Conservation (phyloP, 176 grass and related monocot species). For the Ensete glaucum region DNA sequence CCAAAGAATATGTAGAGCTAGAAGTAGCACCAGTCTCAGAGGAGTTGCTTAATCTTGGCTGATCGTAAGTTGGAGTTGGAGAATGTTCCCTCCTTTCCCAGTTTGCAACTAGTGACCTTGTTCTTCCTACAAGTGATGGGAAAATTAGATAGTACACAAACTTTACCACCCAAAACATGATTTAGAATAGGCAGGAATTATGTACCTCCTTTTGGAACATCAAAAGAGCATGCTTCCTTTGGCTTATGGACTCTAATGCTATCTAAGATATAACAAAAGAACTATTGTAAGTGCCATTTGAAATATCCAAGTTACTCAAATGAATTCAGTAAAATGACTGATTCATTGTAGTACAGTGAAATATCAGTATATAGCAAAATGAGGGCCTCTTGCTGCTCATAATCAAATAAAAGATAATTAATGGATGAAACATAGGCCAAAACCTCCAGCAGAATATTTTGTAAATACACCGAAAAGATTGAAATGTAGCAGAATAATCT, state of each 20-base stretch:
- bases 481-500: too few species aligned
- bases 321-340: not conserved
- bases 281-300: not conserved
- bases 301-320: not conserved
- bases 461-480: too few species aligned
- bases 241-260: slow-evolving; percentile 65
- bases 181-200: slow-evolving; percentile 12
- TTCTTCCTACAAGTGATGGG: slow-evolving; percentile 41
- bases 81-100: slow-evolving; percentile 67
- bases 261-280: slow-evolving; percentile 27
- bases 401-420: not conserved
- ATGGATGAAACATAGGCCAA: too few species aligned
- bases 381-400: not conserved
- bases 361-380: not conserved
- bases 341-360: not conserved
- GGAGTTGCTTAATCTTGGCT: slow-evolving; percentile 45
- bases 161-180: not conserved
- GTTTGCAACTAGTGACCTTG: slow-evolving; percentile 57
- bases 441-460: too few species aligned
- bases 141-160: slow-evolving; percentile 26
- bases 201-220: slow-evolving; percentile 90
- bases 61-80: slow-evolving; percentile 51
- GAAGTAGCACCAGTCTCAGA: slow-evolving; percentile 17
- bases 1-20: slow-evolving; percentile 49
- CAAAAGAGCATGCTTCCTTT: slow-evolving; percentile 60